A percentile compares a stretch with the other conserved stretches of the same genome.
Evolutionary conservation across 805 yeast species (phyloP).

Genomic region (Ogataea neopini): DNA sequence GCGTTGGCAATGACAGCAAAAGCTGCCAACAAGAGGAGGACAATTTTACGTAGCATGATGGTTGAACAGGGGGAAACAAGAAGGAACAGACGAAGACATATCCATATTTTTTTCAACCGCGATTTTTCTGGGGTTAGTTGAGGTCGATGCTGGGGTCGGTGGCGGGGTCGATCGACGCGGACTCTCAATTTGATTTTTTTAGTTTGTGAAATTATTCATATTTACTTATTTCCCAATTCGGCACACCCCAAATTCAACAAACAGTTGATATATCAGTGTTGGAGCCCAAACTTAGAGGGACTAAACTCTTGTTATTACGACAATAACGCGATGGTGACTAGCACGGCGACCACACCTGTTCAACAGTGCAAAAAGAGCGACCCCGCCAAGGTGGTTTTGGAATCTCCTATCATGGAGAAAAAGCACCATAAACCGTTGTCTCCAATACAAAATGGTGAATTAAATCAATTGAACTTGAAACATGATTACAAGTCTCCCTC

Average conservation of each 20-base stretch:
- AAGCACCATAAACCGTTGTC: constrained; percentile 2
- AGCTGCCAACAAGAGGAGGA: background rate
- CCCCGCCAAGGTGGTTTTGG: background rate
- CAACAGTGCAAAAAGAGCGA: constrained; percentile 4
- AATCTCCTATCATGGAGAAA: constrained; percentile 4
- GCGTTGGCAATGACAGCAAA: background rate
- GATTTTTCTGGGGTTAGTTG: background rate
- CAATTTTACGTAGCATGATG: constrained; percentile 1
- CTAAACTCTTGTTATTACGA: background rate
- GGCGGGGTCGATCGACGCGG: constrained; percentile 10
- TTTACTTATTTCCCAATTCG: constrained; percentile 15
- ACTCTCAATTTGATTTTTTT: background rate
- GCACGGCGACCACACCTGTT: constrained; percentile 8
- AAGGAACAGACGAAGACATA: background rate
- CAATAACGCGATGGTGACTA: background rate
- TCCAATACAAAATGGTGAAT: background rate
- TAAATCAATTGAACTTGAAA: constrained; percentile 2
- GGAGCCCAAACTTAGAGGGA: background rate
- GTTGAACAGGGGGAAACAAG: background rate
- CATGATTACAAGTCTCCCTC: constrained; percentile 19
- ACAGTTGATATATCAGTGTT: background rate
- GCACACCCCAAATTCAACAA: background rate
- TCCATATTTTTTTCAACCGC: background rate
- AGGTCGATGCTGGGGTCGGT: too few relatives aligned
- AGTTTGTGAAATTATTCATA: constrained; percentile 1